phyloP scores from a whole-genome alignment of 352 stramenopile species.

The Pythium insidiosum region DNA sequence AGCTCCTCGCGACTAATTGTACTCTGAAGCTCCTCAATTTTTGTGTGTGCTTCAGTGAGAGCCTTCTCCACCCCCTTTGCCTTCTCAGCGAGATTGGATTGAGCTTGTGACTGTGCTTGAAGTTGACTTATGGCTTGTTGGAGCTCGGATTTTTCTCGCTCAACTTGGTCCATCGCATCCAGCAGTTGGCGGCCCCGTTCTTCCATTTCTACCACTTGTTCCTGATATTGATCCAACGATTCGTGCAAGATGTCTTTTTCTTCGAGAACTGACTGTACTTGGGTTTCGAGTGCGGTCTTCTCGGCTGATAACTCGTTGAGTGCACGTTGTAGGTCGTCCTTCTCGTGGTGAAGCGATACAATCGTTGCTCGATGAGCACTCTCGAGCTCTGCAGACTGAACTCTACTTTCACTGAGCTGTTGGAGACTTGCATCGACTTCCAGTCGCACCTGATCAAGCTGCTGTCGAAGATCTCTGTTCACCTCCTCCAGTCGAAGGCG shows the following conservation, averaged over 20 bases:
- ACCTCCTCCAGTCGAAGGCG: conserved; percentile 53
- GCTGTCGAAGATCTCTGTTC: conserved; percentile 32
- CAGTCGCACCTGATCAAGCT: conserved; percentile 30
- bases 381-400: conserved; percentile 35
- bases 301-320: conserved; percentile 34
- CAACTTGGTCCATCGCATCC: not conserved
- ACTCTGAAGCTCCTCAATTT: not conserved
- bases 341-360: conserved; percentile 43
- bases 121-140: conserved; percentile 4
- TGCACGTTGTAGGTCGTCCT: conserved; percentile 49
- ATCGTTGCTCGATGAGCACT: conserved; percentile 38
- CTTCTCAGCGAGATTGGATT: not conserved
- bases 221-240: conserved; percentile 33
- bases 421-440: conserved; percentile 37
- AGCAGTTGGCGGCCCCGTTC: conserved; percentile 10
- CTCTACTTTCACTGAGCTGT: conserved; percentile 33
- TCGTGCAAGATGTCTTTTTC: conserved; percentile 24
- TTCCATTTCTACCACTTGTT: conserved; percentile 41
- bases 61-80: not conserved
- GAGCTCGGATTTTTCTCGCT: conserved; percentile 3
- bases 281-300: conserved; percentile 39
- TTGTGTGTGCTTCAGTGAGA: not conserved
- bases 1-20: too few species aligned
- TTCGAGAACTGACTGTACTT: conserved; percentile 24
- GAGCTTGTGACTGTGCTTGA: not conserved